Base-by-base conservation (phyloP, 73 alveolate species). In the Paramecium sexaurelia region DNA sequence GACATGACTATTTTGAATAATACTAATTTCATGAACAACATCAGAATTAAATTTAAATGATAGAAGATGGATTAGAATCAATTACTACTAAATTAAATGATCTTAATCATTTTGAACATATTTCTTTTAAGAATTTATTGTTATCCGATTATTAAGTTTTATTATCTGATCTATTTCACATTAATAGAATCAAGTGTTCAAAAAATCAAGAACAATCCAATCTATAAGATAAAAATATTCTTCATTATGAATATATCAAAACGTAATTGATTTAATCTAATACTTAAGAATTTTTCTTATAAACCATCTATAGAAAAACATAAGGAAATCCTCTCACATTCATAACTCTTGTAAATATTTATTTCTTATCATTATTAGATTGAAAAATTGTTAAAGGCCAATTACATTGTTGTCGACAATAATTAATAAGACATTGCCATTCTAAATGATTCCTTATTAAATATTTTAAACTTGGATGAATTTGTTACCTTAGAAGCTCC, bases 401-500 rank as follows among this genome's bases (percentile, higher is more conserved):
- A 51, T 29, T 56, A 26, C 35, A 55, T 88, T 5, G 4, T 69
- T n/a, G 66, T 69, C 5, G 94, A 88, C 3, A 22, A 87, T 88
- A 6, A 51, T 3, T 17, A 26, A 66, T 66, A 10, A 22, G 51
- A 88, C 17, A 29, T 43, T 13, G 94, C 61, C 32, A 41, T 26
- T 10, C 7, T 71, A 7, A 41, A 87, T 29, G 51, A 40, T n/a
- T 47, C 75, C 20, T 26, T 88, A 2, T 29, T 24, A 47, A 32
- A 88, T 10, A 41, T 82, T 22, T 22, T 88, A 5, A 20, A 41
- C 29, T 7, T 32, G 0, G 94, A 88, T 27, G 89, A 88, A 68
- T 88, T 37, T 6, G 17, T 88, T 7, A 41, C 35, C 5, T 40
- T 88, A 19, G 84, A 40, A 20, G 84, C 87, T 67, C 94, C 94